Base-by-base conservation (phyloP, 78 protist species). In the Chrysochromulina tobinii region DNA sequence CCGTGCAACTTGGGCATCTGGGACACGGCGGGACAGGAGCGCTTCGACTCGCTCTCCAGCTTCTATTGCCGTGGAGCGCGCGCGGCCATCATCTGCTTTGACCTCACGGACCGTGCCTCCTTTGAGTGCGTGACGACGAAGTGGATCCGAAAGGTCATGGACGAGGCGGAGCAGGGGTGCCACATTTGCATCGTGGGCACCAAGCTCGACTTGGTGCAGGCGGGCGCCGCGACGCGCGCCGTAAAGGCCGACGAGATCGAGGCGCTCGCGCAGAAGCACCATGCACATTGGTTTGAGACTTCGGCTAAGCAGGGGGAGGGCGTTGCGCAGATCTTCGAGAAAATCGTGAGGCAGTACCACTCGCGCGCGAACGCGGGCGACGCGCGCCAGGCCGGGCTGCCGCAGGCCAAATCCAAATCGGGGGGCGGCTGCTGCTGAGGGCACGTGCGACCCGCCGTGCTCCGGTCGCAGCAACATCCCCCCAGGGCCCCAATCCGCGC, bases 21-120 rank as follows among this genome's bases (percentile, higher is more conserved):
- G 88, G 91, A 89, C n/a, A 89, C 91, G 8, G 91, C 91, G 27
- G 91, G 91, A 3, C 88, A 55, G 14, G 91, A 89, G 57, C 53
- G 69, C n/a, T 89, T 68, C 53, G 67, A 89, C 67, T 89, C 91
- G 18, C 59, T 89, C 11, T 89, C 91, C 17, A 55, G 88, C 67
- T 61, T 89, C 67, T 89, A 89, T 14, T 77, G 72, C 51, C 53
- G 91, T 3, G 67, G 67, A 5, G 67, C 83, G 48, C 59, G 84
- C 50, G 67, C 84, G n/a, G 69, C 91, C 75, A 38, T 89, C 84
- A 64, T 89, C 61, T 66, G 79, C 11, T 75, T 51, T 9, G 91
- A 88, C 64, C 57, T 55, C 23, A 54, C 50, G 21, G 91, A 88
- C 18, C 27, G 75, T 4, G 38, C 64, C 51, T 59, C 91, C 27